Base-by-base conservation (phyloP, 2,329 filamentous ascomycete species). In the Colletotrichum filicis region DNA sequence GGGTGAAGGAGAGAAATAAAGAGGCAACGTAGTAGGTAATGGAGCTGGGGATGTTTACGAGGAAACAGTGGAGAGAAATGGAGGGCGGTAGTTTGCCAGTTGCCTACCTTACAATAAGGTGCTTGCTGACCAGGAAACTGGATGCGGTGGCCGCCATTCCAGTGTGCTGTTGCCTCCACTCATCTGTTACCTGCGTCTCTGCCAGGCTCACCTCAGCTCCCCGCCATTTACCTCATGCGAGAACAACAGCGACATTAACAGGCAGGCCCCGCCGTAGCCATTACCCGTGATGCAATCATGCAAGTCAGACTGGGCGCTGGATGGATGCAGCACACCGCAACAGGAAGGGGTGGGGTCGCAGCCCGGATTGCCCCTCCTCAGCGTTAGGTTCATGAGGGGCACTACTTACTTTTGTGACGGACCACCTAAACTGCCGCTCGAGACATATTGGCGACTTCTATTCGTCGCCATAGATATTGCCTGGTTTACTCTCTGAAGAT, bases 251-350 rank as follows among this genome's bases (percentile, higher is more conserved):
- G 28, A 30, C 9, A 42, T 62, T 42, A 62, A 16, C 61, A 55
- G n/a, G 53, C 69, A 16, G 32, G 42, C 59, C 35, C 67, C 66
- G 60, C 70, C 70, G 66, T 60, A 64, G 70, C 64, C 66, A 73
- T 60, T 73, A 66, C 30, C 70, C 70, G 70, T 70, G 71, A 73
- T 73, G 71, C 66, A 73, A 71, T 71, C 60, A 70, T 71, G 67
- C 71, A 71, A 71, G 71, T 71, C 67, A 73, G 71, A 49, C 42
- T 49, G 42, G 42, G 42, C 19, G 42, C 42, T 49, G 42, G 42
- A 73, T 70, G 56, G 60, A 69, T 71, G 66, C 66, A 49, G 71
- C 60, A 57, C 61, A 66, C 71, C 71, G 67, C 71, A 73, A 73
- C 30, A 57, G 71, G 71, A 71, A 65, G 56, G 56, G 70, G 60